Evolutionary conservation across 2,329 filamentous ascomycete species (phyloP).

Genomic region (Ceratocystis alfenasii): DNA sequence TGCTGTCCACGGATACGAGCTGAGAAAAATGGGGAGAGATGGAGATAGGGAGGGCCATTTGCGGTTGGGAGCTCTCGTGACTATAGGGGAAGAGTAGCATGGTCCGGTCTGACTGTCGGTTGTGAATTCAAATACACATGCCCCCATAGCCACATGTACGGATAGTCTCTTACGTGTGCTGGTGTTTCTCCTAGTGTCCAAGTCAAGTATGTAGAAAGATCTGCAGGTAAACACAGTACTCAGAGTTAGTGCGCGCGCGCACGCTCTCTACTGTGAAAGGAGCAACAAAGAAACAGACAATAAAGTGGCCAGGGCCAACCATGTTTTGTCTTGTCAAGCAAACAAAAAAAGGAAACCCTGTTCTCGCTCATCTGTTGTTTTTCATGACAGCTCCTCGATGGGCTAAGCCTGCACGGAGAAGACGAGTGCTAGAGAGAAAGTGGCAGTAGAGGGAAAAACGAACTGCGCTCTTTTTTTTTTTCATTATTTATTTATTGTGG

Average conservation of each 20-base stretch:
- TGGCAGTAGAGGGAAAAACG: neutral
- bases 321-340: neutral
- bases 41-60: neutral
- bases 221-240: neutral
- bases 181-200: too few relatives aligned
- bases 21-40: neutral
- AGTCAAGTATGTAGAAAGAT: neutral
- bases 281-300: slow-evolving; percentile 6
- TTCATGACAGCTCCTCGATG: too few relatives aligned
- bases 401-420: too few relatives aligned
- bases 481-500: neutral
- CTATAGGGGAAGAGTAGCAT: too few relatives aligned
- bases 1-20: neutral
- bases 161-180: too few relatives aligned
- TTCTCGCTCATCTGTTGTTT: too few relatives aligned
- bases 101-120: too few relatives aligned
- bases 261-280: slow-evolving; percentile 1
- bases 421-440: neutral
- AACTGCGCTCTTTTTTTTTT: too few relatives aligned
- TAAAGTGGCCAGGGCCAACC: slow-evolving; percentile 6
- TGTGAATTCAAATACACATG: too few relatives aligned
- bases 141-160: too few relatives aligned
- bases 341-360: neutral
- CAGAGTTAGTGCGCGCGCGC: neutral
- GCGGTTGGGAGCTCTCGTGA: neutral